These are phyloP conservation scores for Piper longum DNA, from an alignment of 164 flowering plant genomes.

Conservation along the genomic window DNA sequence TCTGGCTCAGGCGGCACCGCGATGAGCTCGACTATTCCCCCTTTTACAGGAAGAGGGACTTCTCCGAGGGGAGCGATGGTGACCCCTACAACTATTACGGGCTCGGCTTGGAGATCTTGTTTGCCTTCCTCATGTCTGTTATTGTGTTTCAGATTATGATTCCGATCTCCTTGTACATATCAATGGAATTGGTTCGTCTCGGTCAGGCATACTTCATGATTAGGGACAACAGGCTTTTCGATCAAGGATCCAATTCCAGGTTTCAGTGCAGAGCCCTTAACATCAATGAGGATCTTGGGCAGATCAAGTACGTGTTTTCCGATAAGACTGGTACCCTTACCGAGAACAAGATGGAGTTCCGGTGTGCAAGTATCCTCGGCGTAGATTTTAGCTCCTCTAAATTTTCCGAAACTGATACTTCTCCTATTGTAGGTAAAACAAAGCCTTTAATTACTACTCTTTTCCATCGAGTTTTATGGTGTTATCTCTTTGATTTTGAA, in stretches of 20 bases:
- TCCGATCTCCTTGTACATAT: conserved; percentile 93
- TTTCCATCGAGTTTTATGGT: neutral
- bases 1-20: conserved; percentile 61
- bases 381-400: conserved; percentile 46
- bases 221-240: conserved; percentile 46
- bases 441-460: neutral
- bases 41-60: conserved; percentile 56
- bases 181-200: conserved; percentile 95
- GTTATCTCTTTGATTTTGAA: neutral
- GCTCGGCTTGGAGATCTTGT: conserved; percentile 65
- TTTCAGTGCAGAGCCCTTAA: conserved; percentile 95
- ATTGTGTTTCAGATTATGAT: conserved; percentile 97
- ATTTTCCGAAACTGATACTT: conserved; percentile 22
- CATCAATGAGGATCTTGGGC: conserved; percentile 97
- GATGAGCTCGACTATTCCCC: conserved; percentile 48
- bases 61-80: conserved; percentile 18
- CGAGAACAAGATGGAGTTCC: conserved; percentile 99
- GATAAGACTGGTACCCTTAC: conserved; percentile 98
- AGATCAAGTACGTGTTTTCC: conserved; percentile 82
- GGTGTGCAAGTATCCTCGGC: conserved; percentile 78
- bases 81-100: conserved; percentile 53
- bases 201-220: conserved; percentile 99
- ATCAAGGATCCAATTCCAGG: conserved; percentile 59
- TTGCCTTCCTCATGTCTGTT: conserved; percentile 80
- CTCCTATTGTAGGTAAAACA: conserved; percentile 42